These are phyloP conservation scores for Strobilomyces echinocephalus DNA, from an alignment of 768 basidiomycete species.

Conservation along the genomic window DNA sequence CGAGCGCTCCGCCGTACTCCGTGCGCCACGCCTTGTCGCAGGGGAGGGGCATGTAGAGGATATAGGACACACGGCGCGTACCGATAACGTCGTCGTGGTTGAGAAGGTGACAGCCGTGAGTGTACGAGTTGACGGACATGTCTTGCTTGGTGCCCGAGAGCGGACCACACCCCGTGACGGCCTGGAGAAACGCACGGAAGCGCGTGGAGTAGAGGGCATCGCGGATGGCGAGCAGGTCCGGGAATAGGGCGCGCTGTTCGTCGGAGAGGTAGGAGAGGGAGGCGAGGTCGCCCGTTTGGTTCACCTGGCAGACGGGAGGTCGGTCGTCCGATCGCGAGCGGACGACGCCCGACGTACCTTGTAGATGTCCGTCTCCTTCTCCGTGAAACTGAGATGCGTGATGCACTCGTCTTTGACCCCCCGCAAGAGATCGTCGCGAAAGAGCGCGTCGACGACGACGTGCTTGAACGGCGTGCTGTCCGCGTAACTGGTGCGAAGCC, in stretches of 20 bases:
- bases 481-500: conserved; percentile 53
- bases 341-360: conserved; percentile 50
- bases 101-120: conserved; percentile 86
- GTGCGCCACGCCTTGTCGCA: conserved; percentile 72
- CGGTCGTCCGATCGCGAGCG: neutral
- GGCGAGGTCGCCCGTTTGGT: conserved; percentile 95
- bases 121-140: conserved; percentile 92
- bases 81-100: conserved; percentile 99
- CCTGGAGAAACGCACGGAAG: conserved; percentile 78
- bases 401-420: conserved; percentile 83
- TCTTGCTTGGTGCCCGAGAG: conserved; percentile 90
- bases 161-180: conserved; percentile 89
- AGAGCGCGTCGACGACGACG: conserved; percentile 72
- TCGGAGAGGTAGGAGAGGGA: conserved; percentile 84
- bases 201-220: conserved; percentile 84
- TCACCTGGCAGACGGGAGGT: conserved; percentile 52
- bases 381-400: conserved; percentile 71
- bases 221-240: conserved; percentile 74
- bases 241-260: conserved; percentile 72
- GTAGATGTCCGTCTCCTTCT: conserved; percentile 99
- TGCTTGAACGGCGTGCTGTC: conserved; percentile 74
- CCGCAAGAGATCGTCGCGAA: conserved; percentile 76
- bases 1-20: conserved; percentile 91
- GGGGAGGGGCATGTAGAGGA: conserved; percentile 91
- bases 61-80: conserved; percentile 89